Evolutionary conservation across 352 stramenopile species (phyloP), one percentile per base, ranked within the genome.

Genomic region (Phytophthora colocasiae): DNA sequence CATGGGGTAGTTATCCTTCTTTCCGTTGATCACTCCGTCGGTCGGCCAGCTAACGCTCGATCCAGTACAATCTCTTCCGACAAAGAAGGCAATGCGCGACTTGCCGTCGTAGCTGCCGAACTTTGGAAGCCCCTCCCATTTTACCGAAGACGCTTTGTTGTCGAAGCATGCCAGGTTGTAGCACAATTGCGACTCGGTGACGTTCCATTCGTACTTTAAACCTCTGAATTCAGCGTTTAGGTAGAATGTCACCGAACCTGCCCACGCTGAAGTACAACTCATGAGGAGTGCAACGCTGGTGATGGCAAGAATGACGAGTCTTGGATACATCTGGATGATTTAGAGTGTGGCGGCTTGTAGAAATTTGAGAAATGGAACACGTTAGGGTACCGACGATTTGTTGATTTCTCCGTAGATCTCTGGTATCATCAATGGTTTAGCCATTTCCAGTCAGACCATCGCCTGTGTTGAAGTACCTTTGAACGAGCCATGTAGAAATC

Each of bases 141-240:
- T 61, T 7, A 74, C 58, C 2, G 69, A 77, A 5, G 64, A 70
- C n/a, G 58, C 54, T 32, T 63, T 59, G 53, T 73, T 38, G 22
- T 73, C 26, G 36, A 62, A 77, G 48, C 63, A 71, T 12, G 49
- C 54, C 1, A 76, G 41, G 53, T 76, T 72, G 57, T 72, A 65
- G 53, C 62, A 72, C 4, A 44, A 31, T 8, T 72, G 58, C 15
- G 56, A 46, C 39, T 69, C 38, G 1, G 55, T 48, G 22, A 69
- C 64, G 12, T 41, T 46, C 47, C 63, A 74, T 15, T 29, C 24
- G 39, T 61, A 71, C 10, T 62, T 24, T 1, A 22, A n/a, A 17
- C 66, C 60, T 34, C 24, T 15, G 27, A 70, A 63, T 5, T 66
- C 19, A 3, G 11, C 48, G 15, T 62, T 39, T 36, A 59, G 7